A percentile compares a stretch with the other conserved stretches of the same genome.
phyloP scores from a whole-genome alignment of 352 stramenopile species.

The Blastocystis sp. region DNA sequence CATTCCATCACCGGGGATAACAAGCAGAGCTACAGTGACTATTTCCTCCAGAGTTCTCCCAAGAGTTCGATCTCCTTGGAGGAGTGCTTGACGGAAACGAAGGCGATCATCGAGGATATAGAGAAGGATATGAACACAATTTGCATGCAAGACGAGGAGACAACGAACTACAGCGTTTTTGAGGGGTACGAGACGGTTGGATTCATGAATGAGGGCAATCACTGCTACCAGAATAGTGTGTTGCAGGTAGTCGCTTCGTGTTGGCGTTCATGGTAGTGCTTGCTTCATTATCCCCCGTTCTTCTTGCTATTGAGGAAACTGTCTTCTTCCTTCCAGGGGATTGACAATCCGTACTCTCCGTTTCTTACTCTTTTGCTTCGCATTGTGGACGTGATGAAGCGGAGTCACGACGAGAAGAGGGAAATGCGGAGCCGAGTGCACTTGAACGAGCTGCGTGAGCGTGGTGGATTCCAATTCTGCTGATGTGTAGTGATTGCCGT shows the following conservation, averaged over 20 bases:
- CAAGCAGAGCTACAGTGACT: neutral
- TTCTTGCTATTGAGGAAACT: slow-evolving; percentile 17
- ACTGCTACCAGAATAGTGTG: slow-evolving; percentile 68
- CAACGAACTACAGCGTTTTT: slow-evolving; percentile 4
- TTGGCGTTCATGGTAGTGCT: slow-evolving; percentile 18
- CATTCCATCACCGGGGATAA: neutral
- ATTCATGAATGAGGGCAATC: slow-evolving; percentile 49
- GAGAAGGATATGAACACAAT: neutral
- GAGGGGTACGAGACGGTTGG: slow-evolving; percentile 39
- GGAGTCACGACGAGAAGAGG: neutral
- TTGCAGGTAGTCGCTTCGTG: slow-evolving; percentile 11
- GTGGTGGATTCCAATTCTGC: neutral
- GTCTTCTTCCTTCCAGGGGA: neutral
- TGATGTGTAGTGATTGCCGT: slow-evolving; percentile 18
- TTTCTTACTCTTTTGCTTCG: slow-evolving; percentile 55
- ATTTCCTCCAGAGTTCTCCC: neutral
- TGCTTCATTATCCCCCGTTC: slow-evolving; percentile 48
- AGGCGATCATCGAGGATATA: neutral
- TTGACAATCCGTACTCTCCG: slow-evolving; percentile 50
- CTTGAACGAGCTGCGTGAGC: slow-evolving; percentile 36
- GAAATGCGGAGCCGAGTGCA: neutral
- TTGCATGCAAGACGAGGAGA: neutral
- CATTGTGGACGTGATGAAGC: slow-evolving; percentile 13
- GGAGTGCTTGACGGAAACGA: neutral
- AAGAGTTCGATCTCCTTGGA: neutral